Base-by-base conservation (phyloP, 805 yeast genomes). In the Monosporozyma aerobia region DNA sequence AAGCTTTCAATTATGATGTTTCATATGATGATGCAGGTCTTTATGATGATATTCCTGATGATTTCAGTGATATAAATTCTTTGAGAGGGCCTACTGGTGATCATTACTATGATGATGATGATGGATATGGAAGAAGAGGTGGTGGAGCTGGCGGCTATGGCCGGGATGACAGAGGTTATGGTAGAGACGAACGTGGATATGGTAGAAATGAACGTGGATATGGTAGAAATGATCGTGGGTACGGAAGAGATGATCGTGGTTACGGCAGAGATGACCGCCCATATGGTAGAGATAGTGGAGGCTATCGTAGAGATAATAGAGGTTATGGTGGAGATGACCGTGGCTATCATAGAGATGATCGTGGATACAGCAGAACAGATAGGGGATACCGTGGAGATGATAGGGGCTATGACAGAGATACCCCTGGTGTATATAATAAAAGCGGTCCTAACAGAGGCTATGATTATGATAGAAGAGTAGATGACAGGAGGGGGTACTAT, bases 1-100 rank as follows among this genome's bases (percentile, higher is more conserved):
- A 90, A 58, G 96, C 89, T 0, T 94, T 94, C 76, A 78, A 77
- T 56, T 76, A 43, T 43, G 45, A 43, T 43, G 45, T 19, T 10
- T 51, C 32, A 10, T 32, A 37, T n/a, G 85, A 82, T 65, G 79
- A 83, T 63, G 59, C 94, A 88, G 37, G 80, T n/a, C 53, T 54
- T 61, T 80, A 83, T 39, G 81, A 80, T 55, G 81, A 83, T 45
- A 75, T 77, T 11, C 75, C 81, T 2, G 73, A 74, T n/a, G 69
- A 74, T 47, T 63, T 70, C 49, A 71, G 68, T 53, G 64, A 57
- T 47, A 57, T 22, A 22, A 27, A 50, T 22, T 43, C 30, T 14
- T 6, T 43, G 3, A 22, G 45, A 23, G 45, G 45, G 13, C 45
- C 45, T 23, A 43, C 30, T 8, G 49, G 40, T 37, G 44, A 41